Evolutionary conservation across 805 yeast genomes (phyloP).

Genomic region (Myxozyma neglecta): DNA sequence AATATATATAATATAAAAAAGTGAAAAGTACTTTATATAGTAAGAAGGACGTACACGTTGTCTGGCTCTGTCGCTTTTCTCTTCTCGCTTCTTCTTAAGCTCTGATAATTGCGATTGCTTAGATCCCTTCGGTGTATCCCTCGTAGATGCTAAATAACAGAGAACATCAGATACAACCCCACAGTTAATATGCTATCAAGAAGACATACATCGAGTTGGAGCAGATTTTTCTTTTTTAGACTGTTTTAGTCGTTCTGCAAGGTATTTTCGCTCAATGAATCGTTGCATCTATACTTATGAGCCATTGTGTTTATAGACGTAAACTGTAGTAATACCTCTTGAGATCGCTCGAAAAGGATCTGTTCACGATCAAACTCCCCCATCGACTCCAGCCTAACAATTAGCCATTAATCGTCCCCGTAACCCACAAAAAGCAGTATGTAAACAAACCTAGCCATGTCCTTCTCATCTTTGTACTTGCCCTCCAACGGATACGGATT

Average conservation of each 20-base stretch:
- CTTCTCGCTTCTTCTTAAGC: slow-evolving; percentile 73
- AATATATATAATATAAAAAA: background rate
- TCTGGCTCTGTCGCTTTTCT: slow-evolving; percentile 40
- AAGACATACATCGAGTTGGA: slow-evolving; percentile 27
- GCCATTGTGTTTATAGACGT: background rate
- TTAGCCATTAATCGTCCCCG: too few relatives aligned
- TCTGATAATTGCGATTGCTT: slow-evolving; percentile 64
- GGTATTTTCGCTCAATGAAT: slow-evolving; percentile 76
- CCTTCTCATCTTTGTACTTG: slow-evolving; percentile 79
- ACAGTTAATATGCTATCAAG: background rate
- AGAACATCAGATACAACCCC: background rate
- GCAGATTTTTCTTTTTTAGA: slow-evolving; percentile 32
- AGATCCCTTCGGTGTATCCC: slow-evolving; percentile 45
- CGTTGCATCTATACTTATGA: slow-evolving; percentile 62
- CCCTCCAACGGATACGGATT: slow-evolving; percentile 95
- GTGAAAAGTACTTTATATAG: too few relatives aligned
- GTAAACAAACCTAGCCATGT: slow-evolving; percentile 49
- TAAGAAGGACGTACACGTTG: slow-evolving; percentile 9
- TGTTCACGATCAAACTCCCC: slow-evolving; percentile 93
- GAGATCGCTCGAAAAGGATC: slow-evolving; percentile 86
- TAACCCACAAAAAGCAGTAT: too few relatives aligned
- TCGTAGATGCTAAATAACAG: slow-evolving; percentile 39
- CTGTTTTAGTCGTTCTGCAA: slow-evolving; percentile 70
- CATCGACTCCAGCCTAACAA: slow-evolving; percentile 53
- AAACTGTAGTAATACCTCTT: slow-evolving; percentile 46